phyloP scores from a whole-genome alignment of 2,329 filamentous ascomycete species.

The Botryotinia convoluta region DNA sequence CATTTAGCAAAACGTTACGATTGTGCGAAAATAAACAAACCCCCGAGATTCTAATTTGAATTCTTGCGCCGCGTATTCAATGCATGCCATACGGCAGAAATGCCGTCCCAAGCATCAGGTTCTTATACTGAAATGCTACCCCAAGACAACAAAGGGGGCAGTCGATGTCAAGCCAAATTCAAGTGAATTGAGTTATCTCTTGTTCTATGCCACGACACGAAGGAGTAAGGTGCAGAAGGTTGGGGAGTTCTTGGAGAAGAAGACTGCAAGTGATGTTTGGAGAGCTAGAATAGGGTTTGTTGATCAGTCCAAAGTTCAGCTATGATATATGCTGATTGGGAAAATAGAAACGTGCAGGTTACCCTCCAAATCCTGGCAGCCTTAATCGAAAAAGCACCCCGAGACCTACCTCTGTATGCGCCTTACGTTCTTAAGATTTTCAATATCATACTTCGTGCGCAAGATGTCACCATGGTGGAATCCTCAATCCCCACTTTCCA shows the following conservation, averaged over 20 bases:
- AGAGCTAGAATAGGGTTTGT: conserved; percentile 81
- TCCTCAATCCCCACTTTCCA: conserved; percentile 84
- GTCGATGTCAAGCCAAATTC: conserved; percentile 94
- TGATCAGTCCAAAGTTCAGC: neutral
- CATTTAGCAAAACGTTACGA: neutral
- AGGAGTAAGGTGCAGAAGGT: conserved; percentile 96
- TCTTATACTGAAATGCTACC: conserved; percentile 93
- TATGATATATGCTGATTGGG: conserved; percentile 26
- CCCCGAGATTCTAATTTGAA: conserved; percentile 1
- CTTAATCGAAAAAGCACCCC: conserved; percentile 87
- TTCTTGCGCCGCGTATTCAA: conserved; percentile 36
- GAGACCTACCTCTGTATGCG: conserved; percentile 87
- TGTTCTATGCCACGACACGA: conserved; percentile 94
- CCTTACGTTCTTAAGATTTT: conserved; percentile 81
- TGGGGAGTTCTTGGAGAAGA: conserved; percentile 89
- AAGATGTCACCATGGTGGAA: conserved; percentile 90
- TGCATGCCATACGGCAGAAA: conserved; percentile 65
- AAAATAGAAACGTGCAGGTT: conserved; percentile 79
- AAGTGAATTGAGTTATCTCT: conserved; percentile 92
- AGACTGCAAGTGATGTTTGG: conserved; percentile 88
- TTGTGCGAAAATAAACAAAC: conserved; percentile 5
- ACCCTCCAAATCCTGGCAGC: conserved; percentile 89
- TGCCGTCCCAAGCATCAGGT: conserved; percentile 96
- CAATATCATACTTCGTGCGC: conserved; percentile 75
- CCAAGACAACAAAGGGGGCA: conserved; percentile 83